These are phyloP conservation scores for Uncinocarpus reesii DNA, from an alignment of 2,329 filamentous ascomycete species.

Conservation along the genomic window DNA sequence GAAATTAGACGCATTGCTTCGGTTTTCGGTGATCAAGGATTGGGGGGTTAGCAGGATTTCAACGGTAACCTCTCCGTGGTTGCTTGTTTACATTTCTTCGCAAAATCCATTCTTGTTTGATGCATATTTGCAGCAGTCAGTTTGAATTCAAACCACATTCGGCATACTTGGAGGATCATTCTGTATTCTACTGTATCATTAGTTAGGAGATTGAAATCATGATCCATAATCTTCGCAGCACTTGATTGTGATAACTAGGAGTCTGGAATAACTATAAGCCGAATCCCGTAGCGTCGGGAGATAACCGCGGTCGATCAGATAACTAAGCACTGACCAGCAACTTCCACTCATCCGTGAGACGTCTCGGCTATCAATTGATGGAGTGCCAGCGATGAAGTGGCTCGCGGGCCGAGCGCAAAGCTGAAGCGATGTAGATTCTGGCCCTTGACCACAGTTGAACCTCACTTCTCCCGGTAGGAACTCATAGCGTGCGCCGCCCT, in stretches of 20 bases:
- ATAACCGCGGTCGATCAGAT: background rate
- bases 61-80: too few species aligned
- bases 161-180: too few species aligned
- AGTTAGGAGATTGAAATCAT: background rate
- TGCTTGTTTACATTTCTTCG: too few species aligned
- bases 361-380: background rate
- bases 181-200: background rate
- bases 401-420: background rate
- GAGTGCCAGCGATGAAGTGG: background rate
- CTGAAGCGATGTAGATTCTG: background rate
- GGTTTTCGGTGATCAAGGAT: background rate
- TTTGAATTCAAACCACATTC: too few species aligned
- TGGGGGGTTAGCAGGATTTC: background rate
- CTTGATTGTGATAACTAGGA: too few species aligned
- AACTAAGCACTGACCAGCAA: background rate
- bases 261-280: too few species aligned
- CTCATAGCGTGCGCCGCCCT: too few species aligned
- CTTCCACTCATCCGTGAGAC: background rate
- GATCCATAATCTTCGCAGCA: background rate
- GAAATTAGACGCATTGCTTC: background rate
- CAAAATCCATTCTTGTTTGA: too few species aligned
- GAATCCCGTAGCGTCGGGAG: too few species aligned
- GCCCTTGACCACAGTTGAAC: too few species aligned
- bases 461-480: too few species aligned
- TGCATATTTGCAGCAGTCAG: too few species aligned